Conservation (phyloP, 2,329 filamentous ascomycete species). For the Hawksworthiomyces lignivorus region DNA sequence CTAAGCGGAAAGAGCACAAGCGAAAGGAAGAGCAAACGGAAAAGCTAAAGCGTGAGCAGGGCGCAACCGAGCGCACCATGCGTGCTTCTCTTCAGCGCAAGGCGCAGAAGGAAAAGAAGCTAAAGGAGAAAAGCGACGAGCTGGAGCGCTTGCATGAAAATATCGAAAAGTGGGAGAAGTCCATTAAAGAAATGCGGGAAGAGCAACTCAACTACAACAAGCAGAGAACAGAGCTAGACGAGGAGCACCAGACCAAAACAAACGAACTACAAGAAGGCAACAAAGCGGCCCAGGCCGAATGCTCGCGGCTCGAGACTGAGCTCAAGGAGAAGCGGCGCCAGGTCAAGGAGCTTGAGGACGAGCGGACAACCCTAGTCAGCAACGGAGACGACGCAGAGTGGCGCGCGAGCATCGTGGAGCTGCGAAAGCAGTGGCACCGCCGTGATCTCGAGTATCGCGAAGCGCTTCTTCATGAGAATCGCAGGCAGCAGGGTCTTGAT, state of each 20-base stretch:
- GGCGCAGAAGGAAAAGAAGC: constrained; percentile 64
- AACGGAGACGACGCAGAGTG: constrained; percentile 53
- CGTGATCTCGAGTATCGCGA: constrained; percentile 46
- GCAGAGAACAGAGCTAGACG: constrained; percentile 43
- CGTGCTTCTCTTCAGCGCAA: constrained; percentile 71
- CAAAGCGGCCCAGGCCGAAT: constrained; percentile 55
- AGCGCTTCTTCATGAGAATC: constrained; percentile 38
- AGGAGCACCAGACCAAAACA: constrained; percentile 44
- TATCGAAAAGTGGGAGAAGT: constrained; percentile 59
- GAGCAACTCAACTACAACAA: constrained; percentile 46
- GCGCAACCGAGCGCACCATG: constrained; percentile 73
- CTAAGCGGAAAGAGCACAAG: constrained; percentile 67
- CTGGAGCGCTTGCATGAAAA: constrained; percentile 63
- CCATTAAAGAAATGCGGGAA: constrained; percentile 50
- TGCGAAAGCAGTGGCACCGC: constrained; percentile 49
- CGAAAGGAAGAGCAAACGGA: constrained; percentile 88
- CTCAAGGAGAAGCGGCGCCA: constrained; percentile 63
- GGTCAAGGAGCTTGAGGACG: constrained; percentile 66
- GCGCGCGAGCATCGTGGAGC: constrained; percentile 41
- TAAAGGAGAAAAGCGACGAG: constrained; percentile 63
- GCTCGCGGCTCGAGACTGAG: constrained; percentile 60
- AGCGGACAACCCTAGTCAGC: constrained; percentile 55
- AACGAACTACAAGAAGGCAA: constrained; percentile 48
- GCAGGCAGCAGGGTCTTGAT: constrained; percentile 38
- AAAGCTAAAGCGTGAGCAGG: constrained; percentile 73